Base-by-base conservation (phyloP, 2,329 filamentous ascomycete species). In the Acarospora socialis region DNA sequence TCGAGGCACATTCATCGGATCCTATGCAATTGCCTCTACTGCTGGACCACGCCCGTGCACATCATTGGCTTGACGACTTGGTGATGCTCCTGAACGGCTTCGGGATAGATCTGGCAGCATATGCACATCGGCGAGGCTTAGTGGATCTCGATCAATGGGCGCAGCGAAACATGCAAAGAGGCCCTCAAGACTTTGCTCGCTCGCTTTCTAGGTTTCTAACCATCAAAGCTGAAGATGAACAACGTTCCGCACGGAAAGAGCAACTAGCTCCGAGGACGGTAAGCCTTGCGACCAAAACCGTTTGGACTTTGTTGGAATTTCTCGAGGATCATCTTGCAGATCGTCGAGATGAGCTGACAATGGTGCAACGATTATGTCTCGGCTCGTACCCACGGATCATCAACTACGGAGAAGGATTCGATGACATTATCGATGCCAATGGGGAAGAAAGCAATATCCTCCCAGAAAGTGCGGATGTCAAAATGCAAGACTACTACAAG, bases 401-500 rank as follows among this genome's bases (percentile, higher is more conserved):
- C 62, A 98, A 98, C 49, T 95, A 93, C 45, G 86, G 84, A 2
- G 82, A 92, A 55, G 84, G 81, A 3, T 86, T 79, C 40, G 84
- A 98, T 53, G 81, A 90, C 35, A 75, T 95, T 24, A 86, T 98
- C 42, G 82, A 95, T 47, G 66, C 68, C 7, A 93, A 92, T 49
- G 80, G 83, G 26, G 70, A 74, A 44, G 72, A 77, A 13, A 77
- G 81, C n/a, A 92, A 95, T 47, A 68, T 72, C 1, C 67, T 98
- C 2, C 78, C 86, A 0, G 65, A 70, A 13, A 73, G 76, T 14
- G 82, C 87, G 33, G 86, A 92, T 44, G 73, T 70, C 42, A 81
- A 83, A 52, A 98, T 98, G 90, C 86, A 95, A 49, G 83, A 94
- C 43, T 77, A 93, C 41, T 98, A 94, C 55, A 94, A 93, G 56